These are phyloP conservation scores for Yamadazyma kitorensis DNA, from an alignment of 805 yeast species.

Conservation along the genomic window DNA sequence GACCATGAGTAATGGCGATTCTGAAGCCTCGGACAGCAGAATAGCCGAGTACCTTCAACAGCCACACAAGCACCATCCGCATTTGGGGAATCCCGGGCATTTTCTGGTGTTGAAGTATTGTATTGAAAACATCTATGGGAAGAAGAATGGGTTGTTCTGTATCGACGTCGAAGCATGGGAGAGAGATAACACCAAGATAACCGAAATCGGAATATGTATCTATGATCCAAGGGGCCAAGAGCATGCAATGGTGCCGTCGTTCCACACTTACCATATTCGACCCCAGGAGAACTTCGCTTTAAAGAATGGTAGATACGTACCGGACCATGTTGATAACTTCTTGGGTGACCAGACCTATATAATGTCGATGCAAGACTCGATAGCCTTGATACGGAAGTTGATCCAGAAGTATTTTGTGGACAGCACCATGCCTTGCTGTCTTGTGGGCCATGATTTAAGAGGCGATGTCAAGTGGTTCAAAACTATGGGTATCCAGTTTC, in stretches of 20 bases:
- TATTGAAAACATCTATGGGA: conserved; percentile 16
- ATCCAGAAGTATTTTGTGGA: conserved; percentile 41
- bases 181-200: conserved; percentile 35
- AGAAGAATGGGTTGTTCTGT: conserved; percentile 36
- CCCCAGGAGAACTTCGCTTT: conserved; percentile 41
- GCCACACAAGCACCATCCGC: conserved; percentile 10
- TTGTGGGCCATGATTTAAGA: conserved; percentile 60
- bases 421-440: conserved; percentile 10
- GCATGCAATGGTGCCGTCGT: conserved; percentile 35
- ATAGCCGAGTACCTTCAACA: conserved; percentile 8
- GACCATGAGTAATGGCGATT: too few relatives aligned
- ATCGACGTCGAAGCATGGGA: conserved; percentile 62
- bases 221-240: conserved; percentile 52
- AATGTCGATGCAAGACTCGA: conserved; percentile 35
- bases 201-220: conserved; percentile 58
- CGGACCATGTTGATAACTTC: conserved; percentile 51
- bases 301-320: conserved; percentile 52
- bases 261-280: conserved; percentile 41
- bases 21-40: too few relatives aligned
- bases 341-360: conserved; percentile 48
- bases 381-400: conserved; percentile 38
- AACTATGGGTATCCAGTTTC: conserved; percentile 45
- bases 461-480: conserved; percentile 57
- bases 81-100: conserved; percentile 3
- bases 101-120: conserved; percentile 6